Evolutionary conservation across 2,329 filamentous ascomycete species (phyloP).

Genomic region (Colletotrichum sp.): DNA sequence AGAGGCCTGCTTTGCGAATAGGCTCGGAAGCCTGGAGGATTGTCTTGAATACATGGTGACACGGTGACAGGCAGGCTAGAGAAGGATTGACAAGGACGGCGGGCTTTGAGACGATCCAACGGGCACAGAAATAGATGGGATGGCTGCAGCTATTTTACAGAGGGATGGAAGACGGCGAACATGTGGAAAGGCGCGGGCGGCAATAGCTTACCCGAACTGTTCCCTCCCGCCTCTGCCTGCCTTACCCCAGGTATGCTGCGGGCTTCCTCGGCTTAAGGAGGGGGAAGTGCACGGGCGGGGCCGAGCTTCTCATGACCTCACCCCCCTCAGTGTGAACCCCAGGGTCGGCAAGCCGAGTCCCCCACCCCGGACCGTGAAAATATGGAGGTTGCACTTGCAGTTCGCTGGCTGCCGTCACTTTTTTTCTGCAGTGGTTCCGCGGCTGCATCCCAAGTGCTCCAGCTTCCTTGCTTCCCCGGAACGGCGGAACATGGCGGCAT

Average conservation of each 20-base stretch:
- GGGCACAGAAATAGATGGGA: constrained; percentile 4
- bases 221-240: background rate
- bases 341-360: constrained; percentile 1
- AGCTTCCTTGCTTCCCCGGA: background rate
- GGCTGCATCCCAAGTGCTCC: background rate
- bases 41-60: constrained; percentile 36
- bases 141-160: constrained; percentile 3
- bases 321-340: background rate
- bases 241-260: constrained; percentile 14
- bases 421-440: background rate
- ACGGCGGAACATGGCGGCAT: background rate
- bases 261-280: constrained; percentile 22
- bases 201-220: background rate
- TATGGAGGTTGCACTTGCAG: background rate
- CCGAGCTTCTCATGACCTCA: constrained; percentile 17
- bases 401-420: background rate
- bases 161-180: constrained; percentile 4
- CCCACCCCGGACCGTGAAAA: constrained; percentile 20
- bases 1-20: constrained; percentile 44
- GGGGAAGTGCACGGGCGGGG: constrained; percentile 12
- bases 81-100: background rate
- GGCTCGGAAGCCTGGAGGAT: constrained; percentile 37
- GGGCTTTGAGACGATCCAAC: background rate
- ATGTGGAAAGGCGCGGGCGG: constrained; percentile 15
- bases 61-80: constrained; percentile 1